Base-by-base conservation (phyloP, 371 early-diverging fungal species). In the Sporodiniella umbellata region DNA sequence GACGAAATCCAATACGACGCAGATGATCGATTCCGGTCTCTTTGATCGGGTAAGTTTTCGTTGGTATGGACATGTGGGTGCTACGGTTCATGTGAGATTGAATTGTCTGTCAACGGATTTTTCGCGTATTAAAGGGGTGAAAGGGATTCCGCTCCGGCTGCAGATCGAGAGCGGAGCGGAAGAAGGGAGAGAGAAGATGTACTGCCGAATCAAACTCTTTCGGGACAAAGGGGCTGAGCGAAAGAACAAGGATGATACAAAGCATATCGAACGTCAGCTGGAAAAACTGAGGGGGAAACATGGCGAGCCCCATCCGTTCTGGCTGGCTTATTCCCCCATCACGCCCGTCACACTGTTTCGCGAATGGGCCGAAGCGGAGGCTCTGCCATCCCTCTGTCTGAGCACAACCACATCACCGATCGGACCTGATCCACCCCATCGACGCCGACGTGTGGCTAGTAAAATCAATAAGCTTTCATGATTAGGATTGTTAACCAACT, bases 91-190 rank as follows among this genome's bases (percentile, higher is more conserved):
- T 55, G 42, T 81, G 25, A 64, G 70, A 28, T 79, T 81, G 49
- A 75, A 78, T 51, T 77, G 78, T 53, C 51, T 81, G 10, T 79
- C 80, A 4, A 80, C 81, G 1, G 81, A 80, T 48, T 80, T 80
- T 53, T 72, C 79, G 42, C 51, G 75, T 33, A 71, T 75, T 47
- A 80, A 80, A 62, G 81, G 81, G 15, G 76, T 80, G 19, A 80
- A 80, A 57, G 81, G 81, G 10, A 75, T 78, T 14, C 70, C 78
- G 31, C 62, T 81, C 22, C 72, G 81, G 12, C 53, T 81, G 21
- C 75, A 75, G 38, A 62, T 79, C 2, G 62, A 72, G 54, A 72
- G 69, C 22, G 37, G 42, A 31, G 47, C 54, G 19, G 38, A 49
- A 19, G 2, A 25, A 3, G 42, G 17, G 8, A 15, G 15, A 12